A percentile compares a stretch with the other conserved stretches of the same genome.
These are phyloP conservation scores for Dispira simplex DNA, from an alignment of 192 early-diverging fungal genomes.

Conservation along the genomic window DNA sequence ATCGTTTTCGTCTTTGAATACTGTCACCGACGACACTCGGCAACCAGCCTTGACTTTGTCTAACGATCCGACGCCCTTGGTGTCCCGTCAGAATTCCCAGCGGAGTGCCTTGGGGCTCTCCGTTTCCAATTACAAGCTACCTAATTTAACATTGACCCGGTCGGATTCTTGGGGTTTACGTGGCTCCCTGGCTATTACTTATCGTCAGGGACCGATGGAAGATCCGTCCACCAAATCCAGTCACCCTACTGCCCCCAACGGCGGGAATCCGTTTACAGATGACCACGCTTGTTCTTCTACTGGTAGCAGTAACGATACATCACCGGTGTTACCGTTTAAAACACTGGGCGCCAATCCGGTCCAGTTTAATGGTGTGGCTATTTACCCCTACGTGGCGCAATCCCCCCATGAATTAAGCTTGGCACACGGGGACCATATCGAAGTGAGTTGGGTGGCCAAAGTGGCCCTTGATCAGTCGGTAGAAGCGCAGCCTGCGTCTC, in stretches of 20 bases:
- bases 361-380: background rate
- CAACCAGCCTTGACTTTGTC: background rate
- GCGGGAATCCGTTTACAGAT: background rate
- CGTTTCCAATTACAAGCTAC: background rate
- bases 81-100: conserved; percentile 6
- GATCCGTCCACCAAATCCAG: background rate
- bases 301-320: background rate
- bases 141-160: background rate
- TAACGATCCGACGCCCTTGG: background rate
- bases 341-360: background rate
- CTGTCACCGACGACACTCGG: background rate
- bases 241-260: background rate
- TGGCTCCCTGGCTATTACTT: background rate
- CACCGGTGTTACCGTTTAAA: background rate
- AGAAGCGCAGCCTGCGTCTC: background rate
- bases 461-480: background rate
- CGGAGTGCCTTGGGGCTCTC: background rate
- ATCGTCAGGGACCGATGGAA: background rate
- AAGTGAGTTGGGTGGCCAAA: background rate
- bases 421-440: background rate
- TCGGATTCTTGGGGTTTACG: conserved; percentile 9
- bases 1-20: background rate
- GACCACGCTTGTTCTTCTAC: background rate
- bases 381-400: background rate
- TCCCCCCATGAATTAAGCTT: background rate